Conservation (phyloP, 331 rosid genomes). For the Dryas integrifolia region DNA sequence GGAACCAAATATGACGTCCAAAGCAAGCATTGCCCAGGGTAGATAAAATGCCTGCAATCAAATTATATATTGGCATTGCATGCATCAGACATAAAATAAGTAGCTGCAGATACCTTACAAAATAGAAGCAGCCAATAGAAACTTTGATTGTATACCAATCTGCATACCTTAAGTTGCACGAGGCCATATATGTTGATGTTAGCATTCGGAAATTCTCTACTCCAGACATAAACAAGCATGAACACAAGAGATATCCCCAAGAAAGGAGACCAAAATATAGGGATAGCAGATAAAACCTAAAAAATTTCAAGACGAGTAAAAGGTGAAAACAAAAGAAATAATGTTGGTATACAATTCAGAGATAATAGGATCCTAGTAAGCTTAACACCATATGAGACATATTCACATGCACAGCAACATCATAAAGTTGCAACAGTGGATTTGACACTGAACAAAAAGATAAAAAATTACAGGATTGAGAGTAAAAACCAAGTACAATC, state of each 20-base stretch:
- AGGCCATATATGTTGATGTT: slow-evolving; percentile 87
- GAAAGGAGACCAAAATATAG: slow-evolving; percentile 52
- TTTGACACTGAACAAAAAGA: not conserved
- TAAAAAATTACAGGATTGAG: not conserved
- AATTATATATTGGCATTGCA: slow-evolving; percentile 14
- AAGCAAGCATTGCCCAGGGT: slow-evolving; percentile 94
- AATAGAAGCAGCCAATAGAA: slow-evolving; percentile 16
- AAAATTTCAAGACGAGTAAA: slow-evolving; percentile 19
- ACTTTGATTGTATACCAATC: not conserved
- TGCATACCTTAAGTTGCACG: slow-evolving; percentile 70
- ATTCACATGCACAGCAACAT: not conserved
- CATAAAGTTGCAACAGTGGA: slow-evolving; percentile 1
- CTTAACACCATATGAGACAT: slow-evolving; percentile 10
- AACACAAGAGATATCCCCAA: slow-evolving; percentile 84
- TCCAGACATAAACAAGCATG: slow-evolving; percentile 94
- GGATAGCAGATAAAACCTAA: slow-evolving; percentile 70
- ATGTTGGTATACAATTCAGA: slow-evolving; percentile 15
- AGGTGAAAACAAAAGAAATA: slow-evolving; percentile 22
- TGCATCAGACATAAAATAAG: slow-evolving; percentile 22
- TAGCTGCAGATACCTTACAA: slow-evolving; percentile 9
- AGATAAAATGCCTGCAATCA: slow-evolving; percentile 87
- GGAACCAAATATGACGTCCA: slow-evolving; percentile 92
- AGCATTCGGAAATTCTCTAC: slow-evolving; percentile 95
- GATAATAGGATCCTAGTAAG: not conserved
- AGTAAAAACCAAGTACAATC: not conserved